Base-by-base conservation (phyloP, 2,329 filamentous ascomycete genomes). In the Ophiostoma himal-ulmi region DNA sequence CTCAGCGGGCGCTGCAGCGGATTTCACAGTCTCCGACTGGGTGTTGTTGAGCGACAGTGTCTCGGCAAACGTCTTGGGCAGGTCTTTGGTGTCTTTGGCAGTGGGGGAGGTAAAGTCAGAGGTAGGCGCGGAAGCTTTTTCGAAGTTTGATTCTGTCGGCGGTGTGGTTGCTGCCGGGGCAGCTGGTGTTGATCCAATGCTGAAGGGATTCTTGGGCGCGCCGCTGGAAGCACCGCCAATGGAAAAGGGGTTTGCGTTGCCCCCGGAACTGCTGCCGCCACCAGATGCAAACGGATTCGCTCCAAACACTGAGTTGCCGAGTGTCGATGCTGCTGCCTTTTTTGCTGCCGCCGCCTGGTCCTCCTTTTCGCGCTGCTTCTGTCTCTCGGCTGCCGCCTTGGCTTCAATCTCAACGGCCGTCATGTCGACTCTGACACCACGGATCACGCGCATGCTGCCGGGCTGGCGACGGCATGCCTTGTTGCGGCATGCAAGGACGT, bases 391-490 rank as follows among this genome's bases (percentile, higher is more conserved):
- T 1, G 73, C 73, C 0, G 73, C 73, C 1, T 73, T 68, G 36
- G 73, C 74, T 41, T 44, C 70, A 10, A 71, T 60, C 44, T 73
- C 68, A 22, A 77, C 76, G 0, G 80, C 81, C 22, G 82, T 80
- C 37, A 79, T 17, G 7, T 73, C 72, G 64, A 74, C 80, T 37
- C 88, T 86, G 22, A 92, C 83, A 3, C 89, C 91, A 71, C 94
- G 84, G 57, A 97, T 77, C 0, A 85, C 91, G 37, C 94, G 86
- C 71, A 97, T 85, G 77, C 91, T 94, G 1, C 95, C 95, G 26
- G 89, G 85, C 76, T 93, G 94, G 73, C 94, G 86, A 76, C 91
- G 87, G 78, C 95, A 99, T 13, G 87, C 83, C 78, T 91, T 92
- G 74, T 87, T 85, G 71, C 88, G 86, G 79, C 95, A 99, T 22